Evolutionary conservation across 805 yeast genomes (phyloP).

Genomic region (Saturnispora mendoncae): DNA sequence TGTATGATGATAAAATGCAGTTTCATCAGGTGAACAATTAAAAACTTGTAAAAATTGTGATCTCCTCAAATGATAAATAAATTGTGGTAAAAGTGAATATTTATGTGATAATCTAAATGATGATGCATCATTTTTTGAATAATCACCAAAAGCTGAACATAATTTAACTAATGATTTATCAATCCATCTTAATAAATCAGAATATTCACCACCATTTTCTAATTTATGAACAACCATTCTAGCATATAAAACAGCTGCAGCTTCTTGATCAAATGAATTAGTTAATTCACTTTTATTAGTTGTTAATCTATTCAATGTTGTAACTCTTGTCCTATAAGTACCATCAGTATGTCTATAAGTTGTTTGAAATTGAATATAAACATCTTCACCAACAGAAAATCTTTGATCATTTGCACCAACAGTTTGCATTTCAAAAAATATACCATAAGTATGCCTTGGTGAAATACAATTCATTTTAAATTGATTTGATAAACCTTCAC

Average conservation of each 20-base stretch:
- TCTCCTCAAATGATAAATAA: slow-evolving; percentile 89
- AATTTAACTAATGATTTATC: slow-evolving; percentile 85
- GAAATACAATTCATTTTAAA: slow-evolving; percentile 81
- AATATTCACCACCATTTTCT: slow-evolving; percentile 65
- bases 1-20: slow-evolving; percentile 92
- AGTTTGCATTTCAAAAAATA: slow-evolving; percentile 75
- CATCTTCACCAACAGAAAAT: slow-evolving; percentile 29
- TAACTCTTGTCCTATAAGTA: slow-evolving; percentile 77
- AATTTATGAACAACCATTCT: slow-evolving; percentile 83
- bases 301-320: slow-evolving; percentile 61
- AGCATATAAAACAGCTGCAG: slow-evolving; percentile 91
- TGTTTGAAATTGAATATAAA: slow-evolving; percentile 67
- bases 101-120: slow-evolving; percentile 78
- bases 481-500: slow-evolving; percentile 84
- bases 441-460: slow-evolving; percentile 81
- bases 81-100: slow-evolving; percentile 88
- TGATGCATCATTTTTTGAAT: slow-evolving; percentile 73
- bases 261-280: slow-evolving; percentile 90
- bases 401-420: slow-evolving; percentile 39
- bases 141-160: slow-evolving; percentile 90
- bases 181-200: slow-evolving; percentile 89
- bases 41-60: slow-evolving; percentile 93
- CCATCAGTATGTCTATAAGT: slow-evolving; percentile 96
- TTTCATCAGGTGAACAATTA: slow-evolving; percentile 98
- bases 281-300: slow-evolving; percentile 43